These are phyloP conservation scores for Myxozyma neglecta DNA, from an alignment of 805 yeast species.

Conservation along the genomic window DNA sequence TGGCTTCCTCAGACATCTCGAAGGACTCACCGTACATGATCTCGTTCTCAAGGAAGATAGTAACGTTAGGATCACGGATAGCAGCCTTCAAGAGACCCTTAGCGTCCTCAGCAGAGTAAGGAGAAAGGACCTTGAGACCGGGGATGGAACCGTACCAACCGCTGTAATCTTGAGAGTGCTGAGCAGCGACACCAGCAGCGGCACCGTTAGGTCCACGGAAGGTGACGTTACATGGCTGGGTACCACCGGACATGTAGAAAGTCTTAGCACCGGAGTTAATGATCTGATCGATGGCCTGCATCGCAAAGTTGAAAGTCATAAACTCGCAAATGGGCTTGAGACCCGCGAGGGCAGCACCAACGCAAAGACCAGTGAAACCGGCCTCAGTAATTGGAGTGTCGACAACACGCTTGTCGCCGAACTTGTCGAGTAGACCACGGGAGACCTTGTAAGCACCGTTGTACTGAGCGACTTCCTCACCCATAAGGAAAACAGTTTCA, in stretches of 20 bases:
- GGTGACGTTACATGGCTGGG: conserved; percentile 92
- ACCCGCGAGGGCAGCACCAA: conserved; percentile 95
- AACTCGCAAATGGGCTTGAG: conserved; percentile 96
- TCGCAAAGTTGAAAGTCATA: conserved; percentile 99
- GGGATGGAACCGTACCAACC: conserved; percentile 99
- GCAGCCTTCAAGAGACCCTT: conserved; percentile 96
- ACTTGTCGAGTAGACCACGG: conserved; percentile 90
- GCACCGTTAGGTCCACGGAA: conserved; percentile 99
- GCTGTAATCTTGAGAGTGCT: conserved; percentile 96
- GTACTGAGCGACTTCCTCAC: conserved; percentile 99
- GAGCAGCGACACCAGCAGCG: conserved; percentile 99
- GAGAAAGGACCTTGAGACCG: conserved; percentile 94
- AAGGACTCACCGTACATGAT: conserved; percentile 88
- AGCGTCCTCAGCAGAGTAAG: conserved; percentile 93
- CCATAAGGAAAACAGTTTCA: conserved; percentile 90
- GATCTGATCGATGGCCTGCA: conserved; percentile 99
- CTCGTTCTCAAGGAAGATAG: conserved; percentile 93
- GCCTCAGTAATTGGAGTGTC: conserved; percentile 99
- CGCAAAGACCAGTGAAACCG: conserved; percentile 96
- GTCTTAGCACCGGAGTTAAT: conserved; percentile 99
- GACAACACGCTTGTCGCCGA: conserved; percentile 88
- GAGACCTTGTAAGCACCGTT: conserved; percentile 99
- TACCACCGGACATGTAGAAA: conserved; percentile 99
- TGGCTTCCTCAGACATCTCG: conserved; percentile 84
- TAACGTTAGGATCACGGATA: conserved; percentile 98